These are phyloP conservation scores for Fagopyrum tataricum DNA, from an alignment of 148 eudicot species.

Conservation along the genomic window DNA sequence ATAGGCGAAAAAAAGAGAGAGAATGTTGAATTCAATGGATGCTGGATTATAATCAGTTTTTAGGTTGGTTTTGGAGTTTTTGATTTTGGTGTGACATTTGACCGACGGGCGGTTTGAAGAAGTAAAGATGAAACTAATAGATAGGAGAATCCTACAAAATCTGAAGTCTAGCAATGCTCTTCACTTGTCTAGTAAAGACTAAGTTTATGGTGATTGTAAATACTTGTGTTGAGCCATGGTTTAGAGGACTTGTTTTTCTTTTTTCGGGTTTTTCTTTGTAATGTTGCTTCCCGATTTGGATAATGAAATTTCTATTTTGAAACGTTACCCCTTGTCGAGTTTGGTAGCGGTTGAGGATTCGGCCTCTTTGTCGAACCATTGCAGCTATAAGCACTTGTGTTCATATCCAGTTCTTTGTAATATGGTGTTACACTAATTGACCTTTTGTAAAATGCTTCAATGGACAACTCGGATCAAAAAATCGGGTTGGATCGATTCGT, in stretches of 20 bases:
- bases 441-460: too few relatives aligned
- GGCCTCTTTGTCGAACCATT: too few relatives aligned
- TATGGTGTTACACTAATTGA: too few relatives aligned
- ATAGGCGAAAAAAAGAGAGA: background rate
- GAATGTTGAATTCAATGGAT: background rate
- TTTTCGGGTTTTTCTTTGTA: background rate
- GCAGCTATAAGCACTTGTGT: too few relatives aligned
- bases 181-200: background rate
- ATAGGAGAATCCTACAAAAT: background rate
- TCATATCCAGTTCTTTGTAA: too few relatives aligned
- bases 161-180: background rate
- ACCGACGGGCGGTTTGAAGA: background rate
- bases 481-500: too few relatives aligned
- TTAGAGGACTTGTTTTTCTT: background rate
- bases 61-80: slow-evolving; percentile 7
- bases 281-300: slow-evolving; percentile 8
- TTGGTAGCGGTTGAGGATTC: too few relatives aligned
- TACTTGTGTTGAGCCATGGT: slow-evolving; percentile 4
- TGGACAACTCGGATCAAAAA: too few relatives aligned
- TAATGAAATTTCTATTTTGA: background rate
- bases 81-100: background rate
- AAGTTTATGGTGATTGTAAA: background rate
- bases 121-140: background rate
- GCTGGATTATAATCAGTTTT: background rate
- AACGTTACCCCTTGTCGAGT: background rate